Evolutionary conservation across 345 rosid genomes (phyloP), one percentile per base, ranked within the genome.

Genomic region (Salix caprea): DNA sequence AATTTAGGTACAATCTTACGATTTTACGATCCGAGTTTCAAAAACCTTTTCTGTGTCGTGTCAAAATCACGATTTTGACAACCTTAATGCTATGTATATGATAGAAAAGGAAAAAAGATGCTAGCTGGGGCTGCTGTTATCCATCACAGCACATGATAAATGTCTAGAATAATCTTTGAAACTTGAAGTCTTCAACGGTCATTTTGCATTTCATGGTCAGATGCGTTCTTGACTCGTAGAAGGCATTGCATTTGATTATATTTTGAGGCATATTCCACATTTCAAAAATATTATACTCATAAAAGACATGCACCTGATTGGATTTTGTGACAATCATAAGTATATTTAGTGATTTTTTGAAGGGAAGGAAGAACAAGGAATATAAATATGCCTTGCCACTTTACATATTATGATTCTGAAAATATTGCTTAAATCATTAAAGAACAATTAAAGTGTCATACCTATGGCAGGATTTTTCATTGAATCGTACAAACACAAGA

Each of bases 401-500:
- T 40, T 40, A 54, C 10, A 21, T 52, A 52, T 34, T 19, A 54
- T 21, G 61, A 54, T 21, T 23, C 61, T 21, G 28, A 56, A 34
- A 56, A 19, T 52, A 56, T n/a, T 54, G 11, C 26, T 54, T 21
- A 6, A 56, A 56, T 56, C 28, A 56, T 13, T 56, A n/a, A n/a
- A 11, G 58, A 42, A 30, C 9, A 60, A 9, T 66, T 8, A 7
- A 60, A 16, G 2, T 32, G 62, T 28, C 56, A 13, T 68, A 65
- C 83, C 83, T 54, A 26, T 28, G 73, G 3, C 44, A 40, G 44
- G 37, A 34, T n/a, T 70, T 62, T 77, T 90, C 85, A 89, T 65
- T 89, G 97, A 82, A 92, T 89, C 75, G 81, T 74, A 82, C 93
- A 90, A 39, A 87, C 83, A 67, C 93, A 89, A 71, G 92, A 90